These are phyloP conservation scores for Dillenia suffruticosa DNA, from an alignment of 164 flowering plant species.

Conservation along the genomic window DNA sequence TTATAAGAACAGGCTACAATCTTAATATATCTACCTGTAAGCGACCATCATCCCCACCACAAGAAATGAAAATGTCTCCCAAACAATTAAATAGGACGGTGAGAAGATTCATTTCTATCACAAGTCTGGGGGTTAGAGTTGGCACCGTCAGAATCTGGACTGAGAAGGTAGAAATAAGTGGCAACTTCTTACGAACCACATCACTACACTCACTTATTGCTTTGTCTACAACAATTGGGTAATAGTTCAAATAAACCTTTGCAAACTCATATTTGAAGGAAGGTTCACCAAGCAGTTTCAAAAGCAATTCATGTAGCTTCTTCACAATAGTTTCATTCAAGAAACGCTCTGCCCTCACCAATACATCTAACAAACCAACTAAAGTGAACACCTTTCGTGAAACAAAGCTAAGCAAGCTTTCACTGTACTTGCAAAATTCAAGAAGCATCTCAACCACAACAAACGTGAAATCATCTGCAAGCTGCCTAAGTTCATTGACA, in stretches of 20 bases:
- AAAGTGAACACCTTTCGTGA: constrained; percentile 45
- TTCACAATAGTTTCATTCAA: constrained; percentile 32
- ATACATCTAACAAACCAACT: constrained; percentile 59
- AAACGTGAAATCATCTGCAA: constrained; percentile 51
- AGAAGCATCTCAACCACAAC: constrained; percentile 74
- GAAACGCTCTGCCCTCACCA: constrained; percentile 76
- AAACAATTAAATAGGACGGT: constrained; percentile 63
- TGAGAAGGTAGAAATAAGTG: constrained; percentile 62
- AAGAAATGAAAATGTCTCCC: constrained; percentile 56
- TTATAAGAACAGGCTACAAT: no score
- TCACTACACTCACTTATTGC: constrained; percentile 47
- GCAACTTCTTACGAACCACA: constrained; percentile 37
- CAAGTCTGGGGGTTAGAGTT: constrained; percentile 78
- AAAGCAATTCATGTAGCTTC: constrained; percentile 78
- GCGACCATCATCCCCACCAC: constrained; percentile 69
- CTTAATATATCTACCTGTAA: constrained; percentile 47
- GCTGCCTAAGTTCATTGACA: constrained; percentile 19
- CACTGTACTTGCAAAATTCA: constrained; percentile 80
- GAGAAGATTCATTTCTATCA: constrained; percentile 76
- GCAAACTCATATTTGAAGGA: constrained; percentile 86
- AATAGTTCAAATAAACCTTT: constrained; percentile 63
- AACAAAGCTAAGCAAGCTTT: constrained; percentile 87
- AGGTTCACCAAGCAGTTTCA: constrained; percentile 90
- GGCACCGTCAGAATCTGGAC: constrained; percentile 96
- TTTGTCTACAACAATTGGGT: constrained; percentile 58